These are phyloP conservation scores for Penicillium sp. DNA, from an alignment of 2,329 filamentous ascomycete genomes.

Conservation along the genomic window DNA sequence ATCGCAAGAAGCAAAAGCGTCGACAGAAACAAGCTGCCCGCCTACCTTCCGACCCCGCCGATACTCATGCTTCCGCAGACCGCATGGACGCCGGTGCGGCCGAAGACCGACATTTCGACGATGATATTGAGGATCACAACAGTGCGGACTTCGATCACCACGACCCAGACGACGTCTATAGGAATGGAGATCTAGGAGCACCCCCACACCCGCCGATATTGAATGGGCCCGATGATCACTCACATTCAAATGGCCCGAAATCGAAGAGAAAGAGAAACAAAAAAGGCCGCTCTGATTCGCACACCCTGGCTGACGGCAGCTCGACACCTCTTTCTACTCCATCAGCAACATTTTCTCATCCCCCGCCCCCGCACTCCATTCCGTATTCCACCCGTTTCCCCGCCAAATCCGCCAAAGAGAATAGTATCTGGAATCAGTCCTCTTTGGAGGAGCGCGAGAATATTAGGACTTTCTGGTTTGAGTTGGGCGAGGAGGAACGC, in stretches of 20 bases:
- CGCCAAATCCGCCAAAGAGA: slow-evolving; percentile 67
- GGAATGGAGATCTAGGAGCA: slow-evolving; percentile 53
- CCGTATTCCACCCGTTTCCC: slow-evolving; percentile 47
- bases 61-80: slow-evolving; percentile 30
- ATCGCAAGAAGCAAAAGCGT: slow-evolving; percentile 94
- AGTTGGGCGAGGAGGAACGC: slow-evolving; percentile 88
- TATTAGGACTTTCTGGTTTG: slow-evolving; percentile 98
- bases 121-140: slow-evolving; percentile 38
- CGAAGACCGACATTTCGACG: slow-evolving; percentile 29
- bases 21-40: slow-evolving; percentile 81
- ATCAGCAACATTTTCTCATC: slow-evolving; percentile 49
- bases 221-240: slow-evolving; percentile 26
- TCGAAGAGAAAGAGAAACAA: slow-evolving; percentile 49
- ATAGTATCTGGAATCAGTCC: slow-evolving; percentile 92
- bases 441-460: slow-evolving; percentile 93
- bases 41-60: slow-evolving; percentile 61
- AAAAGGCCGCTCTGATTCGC: slow-evolving; percentile 40
- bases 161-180: slow-evolving; percentile 59
- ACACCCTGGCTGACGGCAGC: slow-evolving; percentile 42
- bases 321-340: slow-evolving; percentile 45
- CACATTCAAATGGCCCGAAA: slow-evolving; percentile 34
- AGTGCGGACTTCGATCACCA: slow-evolving; percentile 45
- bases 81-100: slow-evolving; percentile 31
- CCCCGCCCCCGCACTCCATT: slow-evolving; percentile 50
- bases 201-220: slow-evolving; percentile 25